These are phyloP conservation scores for Serendipita sp. DNA, from an alignment of 768 basidiomycete genomes.

Conservation along the genomic window DNA sequence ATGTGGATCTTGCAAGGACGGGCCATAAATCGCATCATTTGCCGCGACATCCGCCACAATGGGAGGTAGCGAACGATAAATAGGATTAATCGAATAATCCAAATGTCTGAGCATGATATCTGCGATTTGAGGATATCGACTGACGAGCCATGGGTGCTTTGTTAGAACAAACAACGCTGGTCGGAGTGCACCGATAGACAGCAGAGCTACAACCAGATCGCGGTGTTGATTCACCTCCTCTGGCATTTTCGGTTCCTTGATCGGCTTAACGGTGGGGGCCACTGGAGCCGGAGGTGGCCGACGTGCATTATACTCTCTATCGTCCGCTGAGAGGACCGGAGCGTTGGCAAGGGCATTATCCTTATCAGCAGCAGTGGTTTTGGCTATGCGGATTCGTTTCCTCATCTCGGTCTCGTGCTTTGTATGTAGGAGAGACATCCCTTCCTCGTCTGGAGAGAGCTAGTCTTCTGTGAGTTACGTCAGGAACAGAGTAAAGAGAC, in stretches of 20 bases:
- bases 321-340: neutral
- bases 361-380: conserved; percentile 63
- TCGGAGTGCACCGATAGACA: conserved; percentile 70
- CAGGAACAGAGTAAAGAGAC: conserved; percentile 17
- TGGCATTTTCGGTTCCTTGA: conserved; percentile 25
- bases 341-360: conserved; percentile 54
- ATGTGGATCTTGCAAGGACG: neutral
- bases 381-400: conserved; percentile 50
- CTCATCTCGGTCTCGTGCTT: conserved; percentile 51
- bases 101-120: conserved; percentile 72
- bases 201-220: conserved; percentile 59
- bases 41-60: neutral
- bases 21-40: neutral
- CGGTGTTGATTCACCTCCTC: conserved; percentile 61
- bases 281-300: conserved; percentile 17
- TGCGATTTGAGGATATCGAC: conserved; percentile 66
- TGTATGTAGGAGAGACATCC: conserved; percentile 51
- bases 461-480: conserved; percentile 18
- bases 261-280: conserved; percentile 24
- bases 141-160: conserved; percentile 72
- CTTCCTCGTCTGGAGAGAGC: conserved; percentile 61
- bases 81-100: conserved; percentile 46
- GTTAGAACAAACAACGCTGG: conserved; percentile 66
- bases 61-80: conserved; percentile 31
- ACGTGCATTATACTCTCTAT: neutral